Base-by-base conservation (phyloP, 129 eudicot genomes). In the Artemisia annua region DNA sequence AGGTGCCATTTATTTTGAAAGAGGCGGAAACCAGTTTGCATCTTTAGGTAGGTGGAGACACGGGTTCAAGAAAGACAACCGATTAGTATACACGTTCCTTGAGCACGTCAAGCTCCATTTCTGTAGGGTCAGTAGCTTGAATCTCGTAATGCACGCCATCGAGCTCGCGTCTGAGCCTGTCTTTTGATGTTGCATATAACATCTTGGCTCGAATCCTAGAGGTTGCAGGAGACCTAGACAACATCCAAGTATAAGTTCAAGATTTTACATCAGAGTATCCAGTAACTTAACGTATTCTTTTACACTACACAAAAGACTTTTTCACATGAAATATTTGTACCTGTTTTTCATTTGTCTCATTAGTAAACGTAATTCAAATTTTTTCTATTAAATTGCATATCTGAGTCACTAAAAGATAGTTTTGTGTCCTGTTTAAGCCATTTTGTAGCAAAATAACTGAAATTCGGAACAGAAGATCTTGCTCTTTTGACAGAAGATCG, bases 61-160 rank as follows among this genome's bases (percentile, higher is more conserved):
- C 3, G 14, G 60, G 69, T 69, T 75, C 59, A 63, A 70, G 72
- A 78, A 46, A 71, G 72, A 51, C 46, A 71, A 64, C 77, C 56
- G 17, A 63, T 64, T 73, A 90, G 79, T 85, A 77, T 24, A 83
- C 91, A 7, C 95, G 96, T 19, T 86, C 90, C 74, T 71, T 82
- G 43, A 91, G 81, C 51, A 88, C 96, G 10, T 86, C 85, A 80
- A 91, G 89, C 58, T 91, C 96, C 92, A 91, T 84, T 49, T 88
- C 96, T 5, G 92, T 68, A 54, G 97, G 89, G 50, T 91, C 96
- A 13, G 97, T 91, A 0, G 97, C 96, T 78, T 88, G 97, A 82
- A 88, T 91, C 79, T 91, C 96, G 49, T 82, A 88, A 77, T 91
- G 90, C 30, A 91, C 73, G 12, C 97, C 97, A 76, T 91, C 92